Percentiles rank a stretch among this genome's conserved stretches.
Evolutionary conservation across 2,329 filamentous ascomycete genomes (phyloP).

Genomic region (Albifimbria verrucaria): DNA sequence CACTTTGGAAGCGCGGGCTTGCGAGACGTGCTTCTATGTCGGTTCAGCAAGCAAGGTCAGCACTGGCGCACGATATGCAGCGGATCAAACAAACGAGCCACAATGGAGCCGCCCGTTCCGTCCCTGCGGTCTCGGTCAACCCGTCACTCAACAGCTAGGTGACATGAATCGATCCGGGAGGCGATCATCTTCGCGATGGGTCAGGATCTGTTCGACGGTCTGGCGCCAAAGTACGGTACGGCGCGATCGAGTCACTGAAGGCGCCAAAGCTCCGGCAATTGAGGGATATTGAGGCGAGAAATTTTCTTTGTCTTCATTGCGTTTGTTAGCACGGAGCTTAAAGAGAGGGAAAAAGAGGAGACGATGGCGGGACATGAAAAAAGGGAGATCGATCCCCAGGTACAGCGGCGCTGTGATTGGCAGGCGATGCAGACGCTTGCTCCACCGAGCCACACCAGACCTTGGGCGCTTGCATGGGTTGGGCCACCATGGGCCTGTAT

Average conservation of each 20-base stretch:
- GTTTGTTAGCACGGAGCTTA: neutral
- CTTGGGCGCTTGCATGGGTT: neutral
- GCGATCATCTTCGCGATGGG: no score
- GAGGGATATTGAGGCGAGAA: neutral
- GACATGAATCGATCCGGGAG: no score
- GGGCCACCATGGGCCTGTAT: neutral
- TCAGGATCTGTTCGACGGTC: neutral
- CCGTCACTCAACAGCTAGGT: no score
- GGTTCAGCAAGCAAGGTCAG: no score
- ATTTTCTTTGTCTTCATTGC: neutral
- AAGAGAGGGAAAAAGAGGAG: neutral
- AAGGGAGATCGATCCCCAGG: neutral
- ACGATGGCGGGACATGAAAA: no score
- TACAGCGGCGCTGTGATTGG: neutral
- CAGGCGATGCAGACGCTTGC: neutral
- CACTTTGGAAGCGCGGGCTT: no score
- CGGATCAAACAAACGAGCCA: no score
- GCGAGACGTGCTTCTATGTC: no score
- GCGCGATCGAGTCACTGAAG: neutral
- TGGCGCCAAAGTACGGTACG: neutral
- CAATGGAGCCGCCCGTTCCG: no score
- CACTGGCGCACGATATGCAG: no score
- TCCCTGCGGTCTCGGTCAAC: no score
- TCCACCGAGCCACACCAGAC: neutral
- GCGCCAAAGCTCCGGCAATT: neutral